phyloP scores from a whole-genome alignment of 2,329 filamentous ascomycete genomes.

The Venturia nashicola region DNA sequence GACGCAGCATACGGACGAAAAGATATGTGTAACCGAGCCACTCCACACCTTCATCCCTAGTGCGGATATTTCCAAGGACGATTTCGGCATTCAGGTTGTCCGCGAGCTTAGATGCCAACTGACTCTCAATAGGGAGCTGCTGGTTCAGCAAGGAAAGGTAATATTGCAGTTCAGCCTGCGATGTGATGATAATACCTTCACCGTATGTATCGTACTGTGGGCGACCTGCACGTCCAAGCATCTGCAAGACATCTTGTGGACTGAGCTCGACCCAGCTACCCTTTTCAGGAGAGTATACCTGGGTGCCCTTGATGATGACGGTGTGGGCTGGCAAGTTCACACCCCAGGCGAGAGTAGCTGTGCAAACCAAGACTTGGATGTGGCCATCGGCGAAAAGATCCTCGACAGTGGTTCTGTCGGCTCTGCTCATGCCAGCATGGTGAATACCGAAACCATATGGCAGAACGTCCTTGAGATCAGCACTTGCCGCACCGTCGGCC shows the following conservation, averaged over 20 bases:
- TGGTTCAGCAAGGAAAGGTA: slow-evolving; percentile 95
- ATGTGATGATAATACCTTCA: slow-evolving; percentile 97
- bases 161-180: slow-evolving; percentile 88
- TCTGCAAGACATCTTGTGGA: slow-evolving; percentile 94
- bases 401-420: slow-evolving; percentile 90
- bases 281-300: slow-evolving; percentile 96
- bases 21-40: slow-evolving; percentile 98
- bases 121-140: slow-evolving; percentile 93
- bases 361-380: slow-evolving; percentile 92
- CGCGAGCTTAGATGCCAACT: slow-evolving; percentile 81
- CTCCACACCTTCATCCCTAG: slow-evolving; percentile 86
- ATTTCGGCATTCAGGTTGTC: slow-evolving; percentile 96
- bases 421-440: slow-evolving; percentile 90
- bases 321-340: slow-evolving; percentile 96
- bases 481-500: slow-evolving; percentile 67
- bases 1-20: slow-evolving; percentile 93
- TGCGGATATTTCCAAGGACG: slow-evolving; percentile 85
- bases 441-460: slow-evolving; percentile 98
- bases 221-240: slow-evolving; percentile 92
- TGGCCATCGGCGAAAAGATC: slow-evolving; percentile 85
- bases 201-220: slow-evolving; percentile 97
- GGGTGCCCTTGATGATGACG: slow-evolving; percentile 97
- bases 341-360: slow-evolving; percentile 94
- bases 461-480: slow-evolving; percentile 82
- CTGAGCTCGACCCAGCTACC: slow-evolving; percentile 97